Base-by-base conservation (phyloP, 148 eudicot species). In the Nyssa sinensis region DNA sequence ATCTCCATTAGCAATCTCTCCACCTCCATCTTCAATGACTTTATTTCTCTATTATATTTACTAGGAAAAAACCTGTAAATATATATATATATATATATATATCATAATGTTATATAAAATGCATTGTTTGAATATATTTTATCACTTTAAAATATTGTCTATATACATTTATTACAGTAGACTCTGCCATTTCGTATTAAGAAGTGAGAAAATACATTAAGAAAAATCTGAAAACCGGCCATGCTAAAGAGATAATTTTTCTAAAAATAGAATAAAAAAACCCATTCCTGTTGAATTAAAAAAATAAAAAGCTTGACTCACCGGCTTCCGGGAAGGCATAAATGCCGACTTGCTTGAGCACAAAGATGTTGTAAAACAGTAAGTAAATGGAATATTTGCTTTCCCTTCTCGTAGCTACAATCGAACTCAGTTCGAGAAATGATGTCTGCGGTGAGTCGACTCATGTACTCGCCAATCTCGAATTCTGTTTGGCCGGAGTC, bases 261-360 rank as follows among this genome's bases (percentile, higher is more conserved):
- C 4, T 37, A 37, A 37, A 3, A 37, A 37, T 37, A 37, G 9
- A 37, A 37, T 37, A 37, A 37, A 3, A 37, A 37, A 37, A 3
- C 44, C 44, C 9, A 4, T 37, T 37, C 9, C 4, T 3, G 4
- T 37, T 37, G 44, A 9, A 3, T 4, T 4, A 37, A 9, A 37
- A 9, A 37, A n/a, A n/a, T n/a, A n/a, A n/a, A n/a, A n/a, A 19
- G 1, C 39, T 2, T 31, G 29, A 76, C 78, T 70, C 59, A 94
- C 97, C 98, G 80, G 83, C 98, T 92, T 0, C 96, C 96, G 3
- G 98, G 98, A 27, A 94, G 74, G 80, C 96, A 90, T 27, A 94
- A 84, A 75, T 92, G 96, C 17, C 86, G 84, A 70, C 90, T 90
- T 25, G 98, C 86, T 86, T 87, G 93, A 32, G 98, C 98, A 74